phyloP scores from a whole-genome alignment of 1,284 basidiomycete genomes.

The Ustilago curta region DNA sequence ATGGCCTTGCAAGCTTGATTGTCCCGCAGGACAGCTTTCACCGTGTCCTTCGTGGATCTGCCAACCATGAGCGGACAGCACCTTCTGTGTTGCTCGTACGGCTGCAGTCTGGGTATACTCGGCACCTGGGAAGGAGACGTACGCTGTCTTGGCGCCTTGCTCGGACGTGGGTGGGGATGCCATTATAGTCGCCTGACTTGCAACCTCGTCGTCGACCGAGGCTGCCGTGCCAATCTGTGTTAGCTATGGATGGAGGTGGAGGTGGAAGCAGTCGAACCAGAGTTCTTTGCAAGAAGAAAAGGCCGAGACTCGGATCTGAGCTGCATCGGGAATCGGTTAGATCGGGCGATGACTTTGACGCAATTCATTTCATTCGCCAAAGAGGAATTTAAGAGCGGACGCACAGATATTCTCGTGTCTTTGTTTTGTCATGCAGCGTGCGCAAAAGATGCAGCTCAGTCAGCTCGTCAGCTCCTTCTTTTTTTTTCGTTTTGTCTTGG shows the following conservation, averaged over 20 bases:
- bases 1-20: constrained; percentile 1
- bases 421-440: constrained; percentile 9
- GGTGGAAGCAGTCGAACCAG: constrained; percentile 3
- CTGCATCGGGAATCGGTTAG: constrained; percentile 4
- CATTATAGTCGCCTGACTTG: not conserved
- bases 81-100: constrained; percentile 33
- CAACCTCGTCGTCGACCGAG: not conserved
- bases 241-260: not conserved
- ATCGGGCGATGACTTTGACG: too few species aligned
- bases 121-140: constrained; percentile 62
- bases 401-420: too few species aligned
- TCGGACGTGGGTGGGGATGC: not conserved
- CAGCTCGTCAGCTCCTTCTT: too few species aligned
- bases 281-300: too few species aligned
- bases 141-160: constrained; percentile 21
- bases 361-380: too few species aligned
- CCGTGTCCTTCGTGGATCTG: constrained; percentile 30
- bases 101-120: constrained; percentile 64
- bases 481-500: too few species aligned
- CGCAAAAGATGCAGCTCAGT: constrained; percentile 6
- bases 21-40: not conserved
- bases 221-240: not conserved
- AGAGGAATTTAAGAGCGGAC: too few species aligned
- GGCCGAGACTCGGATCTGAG: not conserved
- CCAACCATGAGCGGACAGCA: constrained; percentile 53